Evolutionary conservation across 2,329 filamentous ascomycete genomes (phyloP).

Genomic region (Corynespora cassiicola): DNA sequence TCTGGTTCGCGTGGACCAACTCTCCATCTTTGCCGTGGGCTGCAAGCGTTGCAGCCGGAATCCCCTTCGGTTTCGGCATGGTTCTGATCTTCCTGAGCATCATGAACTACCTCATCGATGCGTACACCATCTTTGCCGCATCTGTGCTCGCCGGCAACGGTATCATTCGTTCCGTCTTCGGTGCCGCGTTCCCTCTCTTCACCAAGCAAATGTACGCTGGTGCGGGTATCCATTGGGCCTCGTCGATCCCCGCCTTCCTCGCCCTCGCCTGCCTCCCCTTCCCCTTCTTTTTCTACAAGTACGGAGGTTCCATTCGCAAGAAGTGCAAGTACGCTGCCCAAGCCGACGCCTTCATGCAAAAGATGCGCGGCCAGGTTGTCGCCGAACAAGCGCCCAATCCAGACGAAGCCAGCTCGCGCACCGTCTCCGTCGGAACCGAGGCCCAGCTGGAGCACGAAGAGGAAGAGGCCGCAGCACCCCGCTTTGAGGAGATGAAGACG

Average conservation of each 20-base stretch:
- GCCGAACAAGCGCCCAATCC: slow-evolving; percentile 15
- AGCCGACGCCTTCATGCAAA: slow-evolving; percentile 66
- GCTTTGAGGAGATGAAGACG: slow-evolving; percentile 49
- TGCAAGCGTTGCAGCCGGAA: slow-evolving; percentile 57
- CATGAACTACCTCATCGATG: slow-evolving; percentile 52
- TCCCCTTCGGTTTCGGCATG: slow-evolving; percentile 65
- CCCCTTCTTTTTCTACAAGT: slow-evolving; percentile 78
- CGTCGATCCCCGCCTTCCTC: slow-evolving; percentile 75
- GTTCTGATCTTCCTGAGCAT: slow-evolving; percentile 69
- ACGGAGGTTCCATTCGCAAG: slow-evolving; percentile 68
- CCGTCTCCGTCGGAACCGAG: slow-evolving; percentile 25
- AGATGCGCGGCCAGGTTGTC: slow-evolving; percentile 46
- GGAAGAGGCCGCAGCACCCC: slow-evolving; percentile 30
- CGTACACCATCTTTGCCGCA: slow-evolving; percentile 76
- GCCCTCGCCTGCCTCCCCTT: slow-evolving; percentile 74
- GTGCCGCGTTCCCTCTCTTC: slow-evolving; percentile 82
- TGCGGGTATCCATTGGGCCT: slow-evolving; percentile 75
- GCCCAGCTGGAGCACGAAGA: slow-evolving; percentile 41
- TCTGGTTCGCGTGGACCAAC: slow-evolving; percentile 53
- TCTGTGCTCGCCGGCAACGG: slow-evolving; percentile 79
- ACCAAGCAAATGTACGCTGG: slow-evolving; percentile 66
- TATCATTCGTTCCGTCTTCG: slow-evolving; percentile 78
- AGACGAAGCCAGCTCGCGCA: slow-evolving; percentile 30
- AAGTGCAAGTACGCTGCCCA: slow-evolving; percentile 74
- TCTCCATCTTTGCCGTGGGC: slow-evolving; percentile 63